Conservation (phyloP, 2,329 filamentous ascomycete species). For the Calonectria henricotiae region DNA sequence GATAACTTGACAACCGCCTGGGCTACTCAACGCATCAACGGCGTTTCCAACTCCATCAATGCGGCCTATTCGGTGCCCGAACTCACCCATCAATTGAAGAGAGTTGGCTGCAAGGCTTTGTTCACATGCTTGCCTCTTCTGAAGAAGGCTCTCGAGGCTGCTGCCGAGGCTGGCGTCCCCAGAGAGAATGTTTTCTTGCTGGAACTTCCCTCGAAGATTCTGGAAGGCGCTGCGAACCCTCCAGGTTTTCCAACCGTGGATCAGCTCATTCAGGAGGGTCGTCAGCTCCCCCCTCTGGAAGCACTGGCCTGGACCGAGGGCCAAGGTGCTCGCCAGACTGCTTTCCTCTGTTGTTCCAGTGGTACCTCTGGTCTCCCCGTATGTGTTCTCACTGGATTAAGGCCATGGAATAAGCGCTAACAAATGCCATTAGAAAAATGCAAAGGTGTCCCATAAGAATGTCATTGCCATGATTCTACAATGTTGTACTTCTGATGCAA, state of each 20-base stretch:
- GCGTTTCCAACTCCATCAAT: conserved; percentile 32
- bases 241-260: conserved; percentile 27
- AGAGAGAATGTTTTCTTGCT: conserved; percentile 29
- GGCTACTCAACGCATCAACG: conserved; percentile 33
- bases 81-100: conserved; percentile 30
- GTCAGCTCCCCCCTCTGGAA: conserved; percentile 23
- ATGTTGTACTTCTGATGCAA: conserved; percentile 29
- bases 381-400: background rate
- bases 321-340: conserved; percentile 30
- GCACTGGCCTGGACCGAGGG: conserved; percentile 22
- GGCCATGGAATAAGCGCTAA: background rate
- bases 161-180: conserved; percentile 24
- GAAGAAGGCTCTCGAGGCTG: conserved; percentile 25
- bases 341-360: conserved; percentile 31
- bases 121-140: conserved; percentile 31
- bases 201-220: conserved; percentile 24
- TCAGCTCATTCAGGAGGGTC: conserved; percentile 28
- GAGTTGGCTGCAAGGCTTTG: conserved; percentile 28
- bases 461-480: conserved; percentile 32
- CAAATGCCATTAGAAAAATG: conserved; percentile 23
- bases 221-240: conserved; percentile 23
- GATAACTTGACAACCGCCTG: conserved; percentile 32
- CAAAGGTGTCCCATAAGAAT: conserved; percentile 32
- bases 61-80: conserved; percentile 30
- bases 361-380: conserved; percentile 32